Evolutionary conservation across 768 basidiomycete species (phyloP), one percentile per base, ranked within the genome.

Genomic region (Tephrocybe sp.): DNA sequence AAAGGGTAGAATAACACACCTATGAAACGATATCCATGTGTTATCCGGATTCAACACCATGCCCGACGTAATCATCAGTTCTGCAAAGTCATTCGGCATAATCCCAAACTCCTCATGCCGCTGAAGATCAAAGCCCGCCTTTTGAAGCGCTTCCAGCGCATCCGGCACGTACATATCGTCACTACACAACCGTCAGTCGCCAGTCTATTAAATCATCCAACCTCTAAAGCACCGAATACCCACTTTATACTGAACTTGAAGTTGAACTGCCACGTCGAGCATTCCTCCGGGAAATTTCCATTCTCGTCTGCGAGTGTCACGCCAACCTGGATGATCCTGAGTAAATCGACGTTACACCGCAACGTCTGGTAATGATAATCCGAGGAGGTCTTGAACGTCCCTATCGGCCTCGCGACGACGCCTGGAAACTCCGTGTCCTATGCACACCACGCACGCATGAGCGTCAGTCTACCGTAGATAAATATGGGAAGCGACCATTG

Each of bases 331-430:
- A 99, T 98, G 71, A 98, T 90, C 74, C 92, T 93, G 59, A 99
- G 79, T 43, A 98, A 76, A 78, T 99, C 97, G 62, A 98, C 97
- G 70, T 99, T 99, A 74, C 95, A 97, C 54, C 97, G 87, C 89
- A 99, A 96, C 2, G 97, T 99, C 70, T 99, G 97, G 70, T 98
- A 99, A 70, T 98, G 96, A 65, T 98, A 98, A 71, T 99, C 97
- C 17, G 93, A 93, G 10, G 93, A 92, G 0, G 94, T 95, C 68
- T 92, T 93, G 78, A 98, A 98, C 31, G 85, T 77, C 5, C 97
- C 97, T 62, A 99, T 96, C 2, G 97, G 97, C 16, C 97, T 83
- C 3, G 96, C 97, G 49, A 99, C 97, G 38, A 98, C 94, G 8
- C 97, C 97, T 31, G 97, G 97, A 68, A 98, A 98, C 67, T 99